These are phyloP conservation scores for Trametopsis cervina DNA, from an alignment of 768 basidiomycete genomes.

Conservation along the genomic window DNA sequence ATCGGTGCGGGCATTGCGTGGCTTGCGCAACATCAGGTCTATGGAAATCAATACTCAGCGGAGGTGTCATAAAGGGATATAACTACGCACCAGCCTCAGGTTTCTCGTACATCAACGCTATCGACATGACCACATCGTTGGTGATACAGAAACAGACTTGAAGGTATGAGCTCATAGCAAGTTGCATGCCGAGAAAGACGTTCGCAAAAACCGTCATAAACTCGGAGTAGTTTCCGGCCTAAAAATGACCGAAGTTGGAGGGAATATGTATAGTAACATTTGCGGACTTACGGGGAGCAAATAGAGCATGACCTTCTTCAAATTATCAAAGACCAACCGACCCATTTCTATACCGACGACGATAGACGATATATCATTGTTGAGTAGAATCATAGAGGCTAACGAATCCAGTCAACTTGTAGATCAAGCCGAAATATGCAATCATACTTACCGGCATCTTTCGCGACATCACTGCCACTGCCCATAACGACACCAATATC, in stretches of 20 bases:
- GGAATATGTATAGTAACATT: slow-evolving; percentile 17
- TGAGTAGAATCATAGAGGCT: slow-evolving; percentile 57
- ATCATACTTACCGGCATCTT: slow-evolving; percentile 41
- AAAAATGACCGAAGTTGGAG: not conserved
- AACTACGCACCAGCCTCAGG: slow-evolving; percentile 43
- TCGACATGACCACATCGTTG: slow-evolving; percentile 49
- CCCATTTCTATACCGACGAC: slow-evolving; percentile 60
- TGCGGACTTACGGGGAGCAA: slow-evolving; percentile 52
- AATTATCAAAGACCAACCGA: slow-evolving; percentile 57
- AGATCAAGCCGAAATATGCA: no score
- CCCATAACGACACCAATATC: slow-evolving; percentile 61
- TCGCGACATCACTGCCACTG: slow-evolving; percentile 42
- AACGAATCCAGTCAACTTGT: no score
- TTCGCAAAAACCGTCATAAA: slow-evolving; percentile 50
- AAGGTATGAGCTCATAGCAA: slow-evolving; percentile 46
- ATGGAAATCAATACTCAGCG: not conserved
- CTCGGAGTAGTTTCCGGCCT: slow-evolving; percentile 55
- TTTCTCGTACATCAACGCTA: slow-evolving; percentile 50
- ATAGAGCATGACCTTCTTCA: slow-evolving; percentile 50
- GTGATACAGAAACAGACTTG: slow-evolving; percentile 51
- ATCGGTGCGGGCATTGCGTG: slow-evolving; percentile 49
- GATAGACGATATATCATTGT: slow-evolving; percentile 62
- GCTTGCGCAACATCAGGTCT: slow-evolving; percentile 42
- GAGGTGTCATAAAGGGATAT: not conserved
- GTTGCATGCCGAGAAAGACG: slow-evolving; percentile 53